Conservation (phyloP, 2,329 filamentous ascomycete genomes). For the Cucurbitaria berberidis region DNA sequence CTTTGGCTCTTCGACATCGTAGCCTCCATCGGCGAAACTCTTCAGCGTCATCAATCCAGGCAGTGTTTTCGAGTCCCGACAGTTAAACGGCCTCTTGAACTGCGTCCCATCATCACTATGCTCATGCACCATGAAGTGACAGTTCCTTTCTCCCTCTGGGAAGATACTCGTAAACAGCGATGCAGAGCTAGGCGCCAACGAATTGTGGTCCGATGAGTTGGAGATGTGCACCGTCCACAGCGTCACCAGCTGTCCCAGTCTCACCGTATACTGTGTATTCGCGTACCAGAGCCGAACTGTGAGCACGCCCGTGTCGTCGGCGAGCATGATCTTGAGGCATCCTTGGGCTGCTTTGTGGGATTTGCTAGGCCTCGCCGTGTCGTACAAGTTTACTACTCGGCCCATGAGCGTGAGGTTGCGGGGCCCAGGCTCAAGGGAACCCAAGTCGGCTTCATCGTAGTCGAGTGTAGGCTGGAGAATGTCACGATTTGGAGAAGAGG, state of each 20-base stretch:
- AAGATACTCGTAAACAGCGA: conserved; percentile 63
- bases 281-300: conserved; percentile 63
- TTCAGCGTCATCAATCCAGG: conserved; percentile 63
- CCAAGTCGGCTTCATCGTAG: conserved; percentile 58
- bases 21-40: conserved; percentile 61
- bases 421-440: conserved; percentile 57
- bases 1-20: conserved; percentile 59
- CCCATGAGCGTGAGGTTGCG: conserved; percentile 60
- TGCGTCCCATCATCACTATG: conserved; percentile 53
- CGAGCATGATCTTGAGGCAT: conserved; percentile 61
- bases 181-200: conserved; percentile 52
- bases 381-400: conserved; percentile 62
- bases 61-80: conserved; percentile 45
- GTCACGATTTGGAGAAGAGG: conserved; percentile 4
- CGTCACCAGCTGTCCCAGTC: conserved; percentile 61
- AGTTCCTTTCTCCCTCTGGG: conserved; percentile 61
- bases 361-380: conserved; percentile 52
- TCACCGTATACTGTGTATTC: conserved; percentile 50
- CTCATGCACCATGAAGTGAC: conserved; percentile 61
- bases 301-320: conserved; percentile 62
- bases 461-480: conserved; percentile 52
- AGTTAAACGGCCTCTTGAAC: conserved; percentile 57
- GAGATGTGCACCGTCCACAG: conserved; percentile 64
- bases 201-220: conserved; percentile 51
- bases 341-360: conserved; percentile 56